These are phyloP conservation scores for Leucogyrophana mollusca DNA, from an alignment of 768 basidiomycete genomes.

Conservation along the genomic window DNA sequence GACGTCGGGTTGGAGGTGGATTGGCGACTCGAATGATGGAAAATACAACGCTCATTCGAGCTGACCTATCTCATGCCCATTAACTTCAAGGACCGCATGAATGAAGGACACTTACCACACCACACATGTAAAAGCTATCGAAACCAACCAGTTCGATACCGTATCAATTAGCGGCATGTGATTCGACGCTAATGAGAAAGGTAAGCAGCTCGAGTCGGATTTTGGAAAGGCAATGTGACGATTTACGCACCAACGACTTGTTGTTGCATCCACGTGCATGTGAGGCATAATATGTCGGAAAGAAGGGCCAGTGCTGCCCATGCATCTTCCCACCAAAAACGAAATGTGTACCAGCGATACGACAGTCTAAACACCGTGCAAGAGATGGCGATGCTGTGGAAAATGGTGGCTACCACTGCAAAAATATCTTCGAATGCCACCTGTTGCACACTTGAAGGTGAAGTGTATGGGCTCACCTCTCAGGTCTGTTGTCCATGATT, in stretches of 20 bases:
- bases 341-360: conserved; percentile 18
- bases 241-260: conserved; percentile 8
- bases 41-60: conserved; percentile 22
- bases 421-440: no score
- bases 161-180: neutral
- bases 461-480: no score
- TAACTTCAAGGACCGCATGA: conserved; percentile 2
- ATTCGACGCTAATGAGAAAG: no score
- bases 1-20: conserved; percentile 12
- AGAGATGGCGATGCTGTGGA: conserved; percentile 18
- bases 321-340: conserved; percentile 25
- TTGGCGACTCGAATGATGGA: conserved; percentile 20
- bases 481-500: no score
- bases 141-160: conserved; percentile 15
- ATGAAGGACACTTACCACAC: conserved; percentile 17
- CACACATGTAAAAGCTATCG: conserved; percentile 16
- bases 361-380: conserved; percentile 15
- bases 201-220: no score
- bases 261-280: conserved; percentile 12
- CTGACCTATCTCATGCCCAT: conserved; percentile 14
- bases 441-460: no score
- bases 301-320: conserved; percentile 24
- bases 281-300: conserved; percentile 18
- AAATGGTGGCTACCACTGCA: conserved; percentile 14
- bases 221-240: no score